phyloP scores from a whole-genome alignment of 2,329 filamentous ascomycete species.

The Colletotrichum nymphaeae region DNA sequence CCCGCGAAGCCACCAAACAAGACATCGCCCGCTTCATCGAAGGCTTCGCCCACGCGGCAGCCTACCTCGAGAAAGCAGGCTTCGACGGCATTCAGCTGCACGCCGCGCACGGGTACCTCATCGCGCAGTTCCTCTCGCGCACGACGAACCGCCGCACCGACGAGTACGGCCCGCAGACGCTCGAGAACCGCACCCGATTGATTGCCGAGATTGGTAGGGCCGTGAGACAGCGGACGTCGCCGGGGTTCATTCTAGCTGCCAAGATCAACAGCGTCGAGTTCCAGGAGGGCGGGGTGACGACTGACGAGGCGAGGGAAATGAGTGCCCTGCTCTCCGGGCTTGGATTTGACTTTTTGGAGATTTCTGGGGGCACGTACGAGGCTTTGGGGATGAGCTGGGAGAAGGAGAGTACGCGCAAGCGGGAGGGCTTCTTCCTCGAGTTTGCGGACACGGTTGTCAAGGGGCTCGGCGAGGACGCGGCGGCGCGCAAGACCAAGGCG shows the following conservation, averaged over 20 bases:
- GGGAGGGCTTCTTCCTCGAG: conserved; percentile 71
- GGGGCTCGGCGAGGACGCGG: conserved; percentile 37
- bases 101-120: conserved; percentile 65
- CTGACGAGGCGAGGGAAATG: conserved; percentile 62
- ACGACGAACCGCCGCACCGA: conserved; percentile 63
- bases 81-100: conserved; percentile 66
- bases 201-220: conserved; percentile 55
- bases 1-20: conserved; percentile 61
- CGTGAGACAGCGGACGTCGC: conserved; percentile 44
- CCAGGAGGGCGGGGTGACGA: conserved; percentile 62
- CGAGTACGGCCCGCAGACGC: conserved; percentile 55
- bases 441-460: conserved; percentile 65
- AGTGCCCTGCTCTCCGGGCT: conserved; percentile 58
- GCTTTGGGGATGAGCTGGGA: conserved; percentile 60
- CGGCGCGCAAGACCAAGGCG: conserved; percentile 55
- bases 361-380: conserved; percentile 71
- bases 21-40: conserved; percentile 70
- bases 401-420: conserved; percentile 64
- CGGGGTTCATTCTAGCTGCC: conserved; percentile 58
- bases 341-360: conserved; percentile 67
- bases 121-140: conserved; percentile 63
- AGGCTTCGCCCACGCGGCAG: conserved; percentile 70
- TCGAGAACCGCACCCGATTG: conserved; percentile 57
- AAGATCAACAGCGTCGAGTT: conserved; percentile 70
- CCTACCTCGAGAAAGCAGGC: conserved; percentile 71